Evolutionary conservation across 805 yeast genomes (phyloP), one percentile per base, ranked within the genome.

Genomic region (Yamadazyma insecticola): DNA sequence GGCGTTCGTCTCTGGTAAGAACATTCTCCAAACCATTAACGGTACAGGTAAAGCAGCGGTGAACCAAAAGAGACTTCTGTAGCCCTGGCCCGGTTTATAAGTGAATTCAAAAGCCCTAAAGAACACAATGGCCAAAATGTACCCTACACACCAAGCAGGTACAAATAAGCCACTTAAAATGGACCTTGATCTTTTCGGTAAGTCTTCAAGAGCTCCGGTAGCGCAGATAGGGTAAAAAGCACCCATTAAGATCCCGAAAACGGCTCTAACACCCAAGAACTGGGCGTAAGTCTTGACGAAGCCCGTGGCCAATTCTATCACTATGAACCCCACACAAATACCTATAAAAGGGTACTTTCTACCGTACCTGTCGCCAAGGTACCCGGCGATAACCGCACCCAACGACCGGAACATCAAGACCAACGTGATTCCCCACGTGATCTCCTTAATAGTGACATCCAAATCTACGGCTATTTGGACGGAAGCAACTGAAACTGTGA

Each of bases 51-150:
- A 74, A 22, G 78, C 78, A n/a, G 85, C 72, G 18, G 77, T 68
- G 47, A 81, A 80, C 87, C 87, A 81, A 55, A 76, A 80, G 24
- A 79, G 56, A 2, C 83, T 70, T 46, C 85, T 65, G 89, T 89
- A 81, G 5, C 72, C 69, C 39, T 76, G 72, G 2, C 55, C 43
- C 5, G 71, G 52, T 36, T 69, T 68, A 19, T 29, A 34, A 38
- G 47, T 53, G 26, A 53, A 45, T 24, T 46, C 47, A 36, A 79
- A 61, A 6, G 84, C 86, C 38, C 86, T 65, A 48, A 63, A 72
- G 59, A 80, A 80, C 13, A 76, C 57, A 19, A 76, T 80, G 1
- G 76, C 82, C 16, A 79, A 59, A 32, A 81, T 66, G 46, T 76
- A 78, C 9, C 88, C 88, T 41, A 80, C 63, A 6, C 81, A 79